Base-by-base conservation (phyloP, 768 basidiomycete species). In the Lactarius trivialis region DNA sequence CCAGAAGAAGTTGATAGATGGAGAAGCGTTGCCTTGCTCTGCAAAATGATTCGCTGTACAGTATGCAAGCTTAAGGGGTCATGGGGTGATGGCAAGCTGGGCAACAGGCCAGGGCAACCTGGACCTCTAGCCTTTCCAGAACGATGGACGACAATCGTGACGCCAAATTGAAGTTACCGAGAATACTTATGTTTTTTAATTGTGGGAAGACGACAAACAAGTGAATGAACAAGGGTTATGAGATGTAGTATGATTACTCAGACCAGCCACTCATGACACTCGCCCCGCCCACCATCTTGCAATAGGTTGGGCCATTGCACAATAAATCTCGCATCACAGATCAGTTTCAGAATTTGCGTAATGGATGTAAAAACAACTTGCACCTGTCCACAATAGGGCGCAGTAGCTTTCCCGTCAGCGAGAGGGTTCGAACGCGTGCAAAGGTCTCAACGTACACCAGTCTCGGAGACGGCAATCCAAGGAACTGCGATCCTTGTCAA, bases 381-480 rank as follows among this genome's bases (percentile, higher is more conserved):
- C 67, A 85, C 91, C 85, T 80, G 71, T 98, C 93, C 6, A 89
- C 93, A 33, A 96, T 76, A n/a, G 82, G 82, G 52, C 83, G 81
- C 30, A 98, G 78, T 37, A 98, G 76, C 68, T 81, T 91, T 28
- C 88, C 96, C 28, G 93, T 93, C 24, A 95, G 77, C 15, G 92
- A 96, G 28, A 98, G 79, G 1, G 81, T 79, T 21, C 75, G 78
- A 2, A 95, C 93, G 6, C 96, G 86, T 8, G 96, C 94, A 72
- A 96, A 97, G 0, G 93, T 93, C 73, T 98, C 97, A 43, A 98
- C 79, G 71, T 97, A 99, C 56, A 99, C 82, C 32, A 92, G 72
- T 43, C 75, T 77, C 7, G 96, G 89, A 1, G 86, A 81, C 24
- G 79, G 77, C 37, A 94, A 72, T 30, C 88, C 88, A 43, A 96